Evolutionary conservation across 805 yeast genomes (phyloP), one percentile per base, ranked within the genome.

Genomic region (Yueomyces sp.): DNA sequence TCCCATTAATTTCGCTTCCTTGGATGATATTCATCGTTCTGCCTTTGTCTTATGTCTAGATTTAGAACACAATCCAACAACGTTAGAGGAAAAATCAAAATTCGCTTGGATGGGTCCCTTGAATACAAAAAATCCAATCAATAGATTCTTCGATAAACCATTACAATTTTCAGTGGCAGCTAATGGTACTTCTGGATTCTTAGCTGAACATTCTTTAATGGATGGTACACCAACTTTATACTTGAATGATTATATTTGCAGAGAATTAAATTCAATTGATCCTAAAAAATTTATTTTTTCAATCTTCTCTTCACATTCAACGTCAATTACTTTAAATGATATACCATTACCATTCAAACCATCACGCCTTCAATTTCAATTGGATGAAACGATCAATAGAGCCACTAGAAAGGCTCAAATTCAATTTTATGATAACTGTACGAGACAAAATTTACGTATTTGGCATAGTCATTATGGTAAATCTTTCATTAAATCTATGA

Each of bases 181-280:
- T 49, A 87, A 86, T 63, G 95, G 92, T 47, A 72, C 78, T 49
- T 85, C 96, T 5, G 97, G 96, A 1, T 90, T 88, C 68, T 66
- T 87, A 58, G 96, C 95, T 49, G 98, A 90, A 68, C 98, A 90
- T 69, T 86, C 96, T 27, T 83, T 77, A 69, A 90, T 90, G 97
- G 98, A 90, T 64, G 98, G 97, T 49, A 85, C 96, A 7, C 95
- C 96, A 58, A 90, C 95, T 31, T 77, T 85, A 56, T 79, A 86
- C 50, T 67, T 90, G 67, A 90, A 90, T 63, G 86, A 86, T 64
- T 79, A 70, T 56, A 70, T 90, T 37, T 70, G 78, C 49, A 70
- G 70, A 43, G 73, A 76, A 52, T 64, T 88, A 45, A 48, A 62
- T 45, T 71, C 74, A 55, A 60, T 75, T 56, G 65, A 75, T 53